phyloP scores from a whole-genome alignment of 305 asterid species.

The Fraxinus latifolia region DNA sequence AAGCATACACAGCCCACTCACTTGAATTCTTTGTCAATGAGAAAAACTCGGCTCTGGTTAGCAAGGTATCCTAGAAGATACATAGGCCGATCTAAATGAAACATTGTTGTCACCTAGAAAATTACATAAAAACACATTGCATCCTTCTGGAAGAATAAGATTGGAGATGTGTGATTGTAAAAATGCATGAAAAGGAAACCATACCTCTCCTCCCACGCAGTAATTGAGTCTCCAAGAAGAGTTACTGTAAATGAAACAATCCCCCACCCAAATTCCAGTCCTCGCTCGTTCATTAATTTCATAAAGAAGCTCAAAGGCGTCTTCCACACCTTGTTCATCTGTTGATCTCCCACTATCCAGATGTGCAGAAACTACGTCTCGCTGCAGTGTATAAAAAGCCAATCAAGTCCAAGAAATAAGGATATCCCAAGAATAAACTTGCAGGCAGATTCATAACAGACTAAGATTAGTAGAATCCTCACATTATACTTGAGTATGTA shows the following conservation, averaged over 20 bases:
- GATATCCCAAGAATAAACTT: slow-evolving; percentile 9
- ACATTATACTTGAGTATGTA: slow-evolving; percentile 51
- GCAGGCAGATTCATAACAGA: slow-evolving; percentile 21
- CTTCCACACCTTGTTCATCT: slow-evolving; percentile 59
- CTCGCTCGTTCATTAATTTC: slow-evolving; percentile 63
- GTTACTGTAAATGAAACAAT: slow-evolving; percentile 57
- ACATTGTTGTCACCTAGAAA: slow-evolving; percentile 90
- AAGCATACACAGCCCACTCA: slow-evolving; percentile 40
- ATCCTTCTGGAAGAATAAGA: slow-evolving; percentile 20
- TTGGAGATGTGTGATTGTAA: not conserved
- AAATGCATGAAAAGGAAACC: not conserved
- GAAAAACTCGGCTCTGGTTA: slow-evolving; percentile 84
- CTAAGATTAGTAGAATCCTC: slow-evolving; percentile 9
- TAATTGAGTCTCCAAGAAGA: slow-evolving; percentile 63
- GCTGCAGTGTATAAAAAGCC: slow-evolving; percentile 38
- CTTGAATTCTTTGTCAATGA: slow-evolving; percentile 96
- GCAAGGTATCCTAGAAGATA: slow-evolving; percentile 97
- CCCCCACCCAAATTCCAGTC: slow-evolving; percentile 70
- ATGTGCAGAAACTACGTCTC: slow-evolving; percentile 56
- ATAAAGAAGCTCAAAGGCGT: slow-evolving; percentile 60
- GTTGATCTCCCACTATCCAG: slow-evolving; percentile 53
- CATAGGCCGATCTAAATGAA: slow-evolving; percentile 97
- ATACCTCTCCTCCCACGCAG: slow-evolving; percentile 72
- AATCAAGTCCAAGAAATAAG: not conserved
- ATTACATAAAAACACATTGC: slow-evolving; percentile 14